Evolutionary conservation across 306 rosid genomes (phyloP).

Genomic region (Alnus glutinosa): DNA sequence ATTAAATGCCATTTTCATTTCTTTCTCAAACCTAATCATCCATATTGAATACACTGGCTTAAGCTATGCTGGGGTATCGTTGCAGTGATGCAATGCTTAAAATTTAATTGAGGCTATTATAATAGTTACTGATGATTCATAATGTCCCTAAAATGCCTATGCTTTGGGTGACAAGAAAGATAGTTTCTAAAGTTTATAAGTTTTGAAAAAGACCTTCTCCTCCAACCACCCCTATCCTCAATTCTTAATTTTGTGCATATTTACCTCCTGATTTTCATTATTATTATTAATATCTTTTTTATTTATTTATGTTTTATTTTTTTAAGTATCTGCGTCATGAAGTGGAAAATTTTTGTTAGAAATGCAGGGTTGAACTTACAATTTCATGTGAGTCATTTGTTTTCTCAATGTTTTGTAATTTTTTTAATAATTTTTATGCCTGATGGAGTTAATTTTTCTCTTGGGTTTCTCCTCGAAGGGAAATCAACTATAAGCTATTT

Average conservation of each 20-base stretch:
- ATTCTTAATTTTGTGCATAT: background rate
- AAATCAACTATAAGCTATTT: background rate
- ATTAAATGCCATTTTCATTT: constrained; percentile 20
- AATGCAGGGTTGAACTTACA: background rate
- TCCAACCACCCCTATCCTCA: background rate
- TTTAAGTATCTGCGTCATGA: background rate
- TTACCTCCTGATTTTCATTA: background rate
- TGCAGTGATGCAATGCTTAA: background rate
- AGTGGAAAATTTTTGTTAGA: no score
- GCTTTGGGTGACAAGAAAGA: no score
- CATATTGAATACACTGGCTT: constrained; percentile 2
- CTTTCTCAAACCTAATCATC: constrained; percentile 16
- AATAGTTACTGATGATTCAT: background rate
- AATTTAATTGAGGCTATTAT: background rate
- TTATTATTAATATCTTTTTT: no score
- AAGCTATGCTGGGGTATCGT: background rate
- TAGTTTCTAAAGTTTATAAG: no score
- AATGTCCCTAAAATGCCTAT: no score
- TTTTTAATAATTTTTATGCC: no score
- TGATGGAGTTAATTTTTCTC: background rate
- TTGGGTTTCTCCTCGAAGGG: background rate
- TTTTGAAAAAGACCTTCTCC: no score
- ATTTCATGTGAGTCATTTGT: background rate
- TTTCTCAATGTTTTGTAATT: no score
- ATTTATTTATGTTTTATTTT: no score